These are phyloP conservation scores for Cydonia oblonga DNA, from an alignment of 331 rosid genomes.

Conservation along the genomic window DNA sequence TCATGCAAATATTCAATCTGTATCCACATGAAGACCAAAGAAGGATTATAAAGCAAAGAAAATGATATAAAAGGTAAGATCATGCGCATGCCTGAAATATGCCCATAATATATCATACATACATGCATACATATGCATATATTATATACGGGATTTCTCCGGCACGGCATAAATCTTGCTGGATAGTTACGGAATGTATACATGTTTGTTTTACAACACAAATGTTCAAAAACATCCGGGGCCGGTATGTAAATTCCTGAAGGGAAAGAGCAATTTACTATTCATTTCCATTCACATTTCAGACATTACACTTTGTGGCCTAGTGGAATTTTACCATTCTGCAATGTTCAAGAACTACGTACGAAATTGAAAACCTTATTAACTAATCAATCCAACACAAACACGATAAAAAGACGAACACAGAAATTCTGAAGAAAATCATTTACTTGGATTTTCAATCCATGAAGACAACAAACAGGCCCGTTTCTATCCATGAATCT, in stretches of 20 bases:
- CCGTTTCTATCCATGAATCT: slow-evolving; percentile 32
- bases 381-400: slow-evolving; percentile 17
- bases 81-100: neutral
- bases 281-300: slow-evolving; percentile 16
- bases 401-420: slow-evolving; percentile 11
- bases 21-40: no score
- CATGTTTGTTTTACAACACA: neutral
- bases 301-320: slow-evolving; percentile 13
- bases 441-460: no score
- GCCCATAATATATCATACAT: neutral
- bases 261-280: slow-evolving; percentile 10
- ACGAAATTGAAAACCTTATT: slow-evolving; percentile 12
- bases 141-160: neutral
- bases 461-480: no score
- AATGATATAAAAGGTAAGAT: neutral
- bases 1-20: no score
- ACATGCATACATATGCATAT: neutral
- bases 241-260: no score
- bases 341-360: slow-evolving; percentile 21
- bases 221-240: neutral
- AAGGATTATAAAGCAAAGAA: neutral
- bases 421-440: slow-evolving; percentile 18
- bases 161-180: neutral
- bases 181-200: neutral
- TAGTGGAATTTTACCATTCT: slow-evolving; percentile 11